phyloP scores from a whole-genome alignment of 306 rosid genomes.

The Lathyrus aphaca region DNA sequence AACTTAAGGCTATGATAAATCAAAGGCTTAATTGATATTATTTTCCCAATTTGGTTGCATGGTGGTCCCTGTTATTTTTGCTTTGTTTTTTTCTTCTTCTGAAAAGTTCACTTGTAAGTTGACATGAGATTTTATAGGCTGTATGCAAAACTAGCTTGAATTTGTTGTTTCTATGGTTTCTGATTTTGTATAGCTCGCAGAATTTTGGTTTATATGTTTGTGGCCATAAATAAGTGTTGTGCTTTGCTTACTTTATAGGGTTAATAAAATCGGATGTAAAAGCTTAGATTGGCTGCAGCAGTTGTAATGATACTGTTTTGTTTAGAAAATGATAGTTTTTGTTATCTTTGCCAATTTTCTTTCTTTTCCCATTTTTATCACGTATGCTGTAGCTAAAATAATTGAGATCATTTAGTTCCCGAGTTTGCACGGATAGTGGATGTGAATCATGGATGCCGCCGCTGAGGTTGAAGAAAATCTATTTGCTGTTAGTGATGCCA shows the following conservation, averaged over 20 bases:
- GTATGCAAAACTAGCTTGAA: slow-evolving; percentile 23
- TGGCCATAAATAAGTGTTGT: neutral
- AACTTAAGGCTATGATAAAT: slow-evolving; percentile 11
- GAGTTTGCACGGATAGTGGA: slow-evolving; percentile 26
- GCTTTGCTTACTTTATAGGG: slow-evolving; percentile 1
- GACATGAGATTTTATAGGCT: neutral
- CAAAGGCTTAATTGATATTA: slow-evolving; percentile 16
- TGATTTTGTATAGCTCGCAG: slow-evolving; percentile 3
- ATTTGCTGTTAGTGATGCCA: slow-evolving; percentile 81
- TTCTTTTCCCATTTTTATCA: slow-evolving; percentile 24
- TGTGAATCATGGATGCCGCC: slow-evolving; percentile 65
- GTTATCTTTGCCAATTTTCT: slow-evolving; percentile 7
- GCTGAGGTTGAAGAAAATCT: slow-evolving; percentile 78
- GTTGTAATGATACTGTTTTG: neutral
- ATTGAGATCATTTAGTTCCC: slow-evolving; percentile 45
- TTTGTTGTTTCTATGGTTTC: slow-evolving; percentile 30
- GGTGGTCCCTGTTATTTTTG: slow-evolving; percentile 9
- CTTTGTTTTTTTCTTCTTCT: slow-evolving; percentile 9
- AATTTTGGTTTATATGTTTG: slow-evolving; percentile 20
- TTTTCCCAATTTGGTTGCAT: slow-evolving; percentile 28
- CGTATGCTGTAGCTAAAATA: slow-evolving; percentile 41
- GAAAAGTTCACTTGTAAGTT: slow-evolving; percentile 20
- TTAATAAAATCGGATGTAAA: neutral
- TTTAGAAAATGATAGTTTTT: slow-evolving; percentile 4
- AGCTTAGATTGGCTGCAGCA: slow-evolving; percentile 10